Percentiles rank a stretch among this genome's conserved stretches.
phyloP scores from a whole-genome alignment of 208 protist species.

The Acanthamoeba culbertsoni region DNA sequence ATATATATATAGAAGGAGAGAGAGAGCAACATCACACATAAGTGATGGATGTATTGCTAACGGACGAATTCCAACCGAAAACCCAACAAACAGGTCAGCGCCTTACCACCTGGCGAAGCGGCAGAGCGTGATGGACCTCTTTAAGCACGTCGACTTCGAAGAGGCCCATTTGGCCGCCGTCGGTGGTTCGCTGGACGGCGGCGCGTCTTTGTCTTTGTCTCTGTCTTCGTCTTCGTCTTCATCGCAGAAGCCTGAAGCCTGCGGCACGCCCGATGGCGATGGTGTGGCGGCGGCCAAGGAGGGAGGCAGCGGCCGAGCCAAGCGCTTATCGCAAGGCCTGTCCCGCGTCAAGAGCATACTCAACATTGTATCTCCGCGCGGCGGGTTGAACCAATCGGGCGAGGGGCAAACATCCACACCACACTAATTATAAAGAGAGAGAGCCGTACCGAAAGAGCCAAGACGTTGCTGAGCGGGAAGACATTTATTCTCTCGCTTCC shows the following conservation, averaged over 20 bases:
- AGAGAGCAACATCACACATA: no score
- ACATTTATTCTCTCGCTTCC: no score
- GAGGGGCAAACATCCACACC: background rate
- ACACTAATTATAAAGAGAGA: no score
- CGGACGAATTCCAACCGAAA: no score
- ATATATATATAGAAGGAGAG: no score
- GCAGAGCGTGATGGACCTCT: background rate
- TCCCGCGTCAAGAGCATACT: background rate
- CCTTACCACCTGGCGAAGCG: conserved; percentile 7
- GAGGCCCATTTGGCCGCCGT: background rate
- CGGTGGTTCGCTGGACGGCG: background rate
- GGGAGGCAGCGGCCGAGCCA: background rate
- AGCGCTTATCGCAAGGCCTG: background rate
- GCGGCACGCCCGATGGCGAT: background rate
- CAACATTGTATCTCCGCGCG: background rate
- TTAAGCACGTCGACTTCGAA: conserved; percentile 1
- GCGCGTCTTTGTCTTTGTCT: no score
- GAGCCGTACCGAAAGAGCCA: no score
- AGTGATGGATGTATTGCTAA: no score
- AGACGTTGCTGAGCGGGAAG: no score
- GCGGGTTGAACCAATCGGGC: background rate
- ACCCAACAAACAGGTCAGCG: background rate
- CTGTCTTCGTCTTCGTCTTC: no score
- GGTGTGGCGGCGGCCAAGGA: background rate
- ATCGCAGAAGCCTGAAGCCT: background rate